A percentile compares a stretch with the other conserved stretches of the same genome.
Evolutionary conservation across 345 rosid species (phyloP).

Genomic region (Crucihimalaya himalaica): DNA sequence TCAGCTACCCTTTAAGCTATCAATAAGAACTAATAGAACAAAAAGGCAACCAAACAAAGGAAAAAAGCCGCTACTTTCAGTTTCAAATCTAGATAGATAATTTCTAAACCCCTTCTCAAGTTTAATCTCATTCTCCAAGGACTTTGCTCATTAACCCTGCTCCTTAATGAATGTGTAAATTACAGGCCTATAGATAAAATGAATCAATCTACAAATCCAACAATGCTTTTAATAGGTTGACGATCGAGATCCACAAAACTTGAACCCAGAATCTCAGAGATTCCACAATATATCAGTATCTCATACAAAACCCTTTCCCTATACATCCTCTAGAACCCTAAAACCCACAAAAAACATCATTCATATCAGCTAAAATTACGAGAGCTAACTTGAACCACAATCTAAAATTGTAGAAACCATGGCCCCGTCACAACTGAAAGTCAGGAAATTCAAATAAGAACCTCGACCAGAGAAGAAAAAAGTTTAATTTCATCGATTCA

Average conservation of each 20-base stretch:
- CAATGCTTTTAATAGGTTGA: background rate
- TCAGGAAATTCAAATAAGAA: background rate
- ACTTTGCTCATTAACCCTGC: background rate
- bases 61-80: background rate
- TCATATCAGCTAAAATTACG: background rate
- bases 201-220: slow-evolving; percentile 11
- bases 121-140: slow-evolving; percentile 3
- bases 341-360: background rate
- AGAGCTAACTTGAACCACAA: background rate
- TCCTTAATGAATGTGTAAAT: background rate
- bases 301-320: background rate
- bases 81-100: background rate
- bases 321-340: background rate
- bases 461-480: background rate
- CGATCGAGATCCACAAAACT: slow-evolving; percentile 1
- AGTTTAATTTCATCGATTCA: background rate
- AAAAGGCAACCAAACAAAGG: background rate
- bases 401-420: background rate
- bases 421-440: background rate
- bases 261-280: slow-evolving; percentile 17
- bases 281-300: slow-evolving; percentile 18
- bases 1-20: slow-evolving; percentile 8
- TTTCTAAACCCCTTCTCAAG: background rate
- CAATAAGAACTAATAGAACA: background rate
- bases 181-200: background rate